A percentile compares a stretch with the other conserved stretches of the same genome.
phyloP scores from a whole-genome alignment of 306 rosid species.

The Medicago ruthenica region DNA sequence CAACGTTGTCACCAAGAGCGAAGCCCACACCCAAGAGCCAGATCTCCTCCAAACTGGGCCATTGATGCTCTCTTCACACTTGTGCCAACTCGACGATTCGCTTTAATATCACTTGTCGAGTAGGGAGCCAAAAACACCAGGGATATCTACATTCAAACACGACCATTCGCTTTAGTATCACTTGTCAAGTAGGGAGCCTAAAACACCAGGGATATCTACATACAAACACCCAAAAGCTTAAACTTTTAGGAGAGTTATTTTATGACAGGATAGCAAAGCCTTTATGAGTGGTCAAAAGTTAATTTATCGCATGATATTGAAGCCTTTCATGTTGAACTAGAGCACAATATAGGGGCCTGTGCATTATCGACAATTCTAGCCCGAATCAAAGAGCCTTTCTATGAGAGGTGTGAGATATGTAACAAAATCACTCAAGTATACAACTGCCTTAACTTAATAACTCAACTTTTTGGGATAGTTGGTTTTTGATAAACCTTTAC shows the following conservation, averaged over 20 bases:
- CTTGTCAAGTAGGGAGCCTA: not conserved
- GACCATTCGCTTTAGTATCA: not conserved
- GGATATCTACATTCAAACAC: not conserved
- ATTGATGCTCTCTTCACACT: not conserved
- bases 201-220: constrained; percentile 12
- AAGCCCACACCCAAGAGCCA: not conserved
- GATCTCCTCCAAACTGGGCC: constrained; percentile 5
- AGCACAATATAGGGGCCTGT: not conserved
- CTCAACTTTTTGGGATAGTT: constrained; percentile 1
- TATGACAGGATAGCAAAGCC: not conserved
- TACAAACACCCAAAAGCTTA: constrained; percentile 1
- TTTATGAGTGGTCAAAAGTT: not conserved
- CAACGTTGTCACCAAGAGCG: not conserved
- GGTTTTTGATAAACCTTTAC: not conserved
- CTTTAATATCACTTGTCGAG: not conserved
- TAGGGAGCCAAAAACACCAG: not conserved
- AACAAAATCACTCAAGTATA: not conserved
- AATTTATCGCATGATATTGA: not conserved
- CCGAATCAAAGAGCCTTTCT: not conserved
- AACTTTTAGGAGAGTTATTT: not conserved
- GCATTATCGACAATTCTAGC: too few relatives aligned
- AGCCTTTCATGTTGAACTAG: not conserved
- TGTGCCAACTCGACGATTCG: not conserved
- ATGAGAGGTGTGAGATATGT: not conserved
- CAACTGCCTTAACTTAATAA: not conserved